These are phyloP conservation scores for Phytophthora hibernalis DNA, from an alignment of 352 stramenopile genomes.

Conservation along the genomic window DNA sequence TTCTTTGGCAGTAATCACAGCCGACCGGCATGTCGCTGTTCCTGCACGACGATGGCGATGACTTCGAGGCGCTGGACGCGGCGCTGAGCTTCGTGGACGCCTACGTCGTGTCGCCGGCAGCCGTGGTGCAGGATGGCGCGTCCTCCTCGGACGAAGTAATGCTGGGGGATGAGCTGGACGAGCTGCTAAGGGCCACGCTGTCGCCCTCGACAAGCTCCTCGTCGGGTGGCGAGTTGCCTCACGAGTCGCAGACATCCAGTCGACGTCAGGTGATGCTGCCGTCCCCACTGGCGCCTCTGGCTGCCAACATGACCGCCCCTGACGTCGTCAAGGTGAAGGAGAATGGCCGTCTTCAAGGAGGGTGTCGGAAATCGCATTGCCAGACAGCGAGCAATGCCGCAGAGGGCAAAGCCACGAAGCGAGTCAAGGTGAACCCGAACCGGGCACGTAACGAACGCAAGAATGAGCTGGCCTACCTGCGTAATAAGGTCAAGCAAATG, in stretches of 20 bases:
- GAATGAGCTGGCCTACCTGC: conserved; percentile 62
- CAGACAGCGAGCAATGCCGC: neutral
- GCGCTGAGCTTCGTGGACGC: conserved; percentile 38
- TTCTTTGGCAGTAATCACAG: neutral
- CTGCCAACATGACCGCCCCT: conserved; percentile 10
- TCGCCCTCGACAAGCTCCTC: conserved; percentile 15
- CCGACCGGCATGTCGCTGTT: conserved; percentile 23
- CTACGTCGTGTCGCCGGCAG: conserved; percentile 15
- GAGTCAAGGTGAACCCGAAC: conserved; percentile 47
- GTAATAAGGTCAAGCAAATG: conserved; percentile 56
- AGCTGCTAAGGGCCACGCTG: conserved; percentile 21
- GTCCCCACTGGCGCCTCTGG: conserved; percentile 20
- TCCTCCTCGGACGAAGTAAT: conserved; percentile 12
- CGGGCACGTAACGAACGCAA: conserved; percentile 52
- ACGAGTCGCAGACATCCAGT: neutral
- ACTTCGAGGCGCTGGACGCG: conserved; percentile 31
- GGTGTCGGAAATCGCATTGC: conserved; percentile 14
- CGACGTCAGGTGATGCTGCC: conserved; percentile 12
- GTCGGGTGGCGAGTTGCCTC: neutral
- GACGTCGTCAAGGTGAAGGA: conserved; percentile 27
- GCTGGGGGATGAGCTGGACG: conserved; percentile 27
- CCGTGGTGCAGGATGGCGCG: conserved; percentile 2
- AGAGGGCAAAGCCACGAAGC: conserved; percentile 21
- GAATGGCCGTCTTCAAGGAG: conserved; percentile 22
- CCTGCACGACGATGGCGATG: conserved; percentile 26